These are phyloP conservation scores for Globisporangium acanthophoron DNA, from an alignment of 352 stramenopile species.

Conservation along the genomic window DNA sequence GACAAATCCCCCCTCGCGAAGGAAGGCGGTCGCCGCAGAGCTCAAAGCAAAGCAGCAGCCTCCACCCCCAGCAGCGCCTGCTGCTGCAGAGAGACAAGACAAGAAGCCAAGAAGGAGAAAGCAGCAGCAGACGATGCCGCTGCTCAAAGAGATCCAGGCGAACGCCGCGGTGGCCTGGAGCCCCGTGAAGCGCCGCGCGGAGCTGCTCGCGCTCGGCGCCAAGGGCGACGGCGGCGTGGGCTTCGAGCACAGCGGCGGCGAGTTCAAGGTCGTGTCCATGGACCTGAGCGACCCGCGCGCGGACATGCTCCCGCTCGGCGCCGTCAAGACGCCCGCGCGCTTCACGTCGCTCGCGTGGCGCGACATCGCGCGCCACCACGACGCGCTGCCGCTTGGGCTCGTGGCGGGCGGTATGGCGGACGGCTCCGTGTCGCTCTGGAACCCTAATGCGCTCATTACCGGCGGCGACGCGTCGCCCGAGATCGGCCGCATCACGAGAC, in stretches of 20 bases:
- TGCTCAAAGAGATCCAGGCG: slow-evolving; percentile 89
- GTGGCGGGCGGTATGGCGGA: slow-evolving; percentile 97
- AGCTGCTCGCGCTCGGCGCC: slow-evolving; percentile 83
- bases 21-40: too few species aligned
- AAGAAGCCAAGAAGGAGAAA: neutral
- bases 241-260: slow-evolving; percentile 97
- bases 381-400: slow-evolving; percentile 84
- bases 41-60: neutral
- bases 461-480: slow-evolving; percentile 39
- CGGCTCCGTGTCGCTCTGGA: slow-evolving; percentile 95
- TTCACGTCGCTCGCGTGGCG: slow-evolving; percentile 95
- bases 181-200: slow-evolving; percentile 61
- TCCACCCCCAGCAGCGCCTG: too few species aligned
- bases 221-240: slow-evolving; percentile 94
- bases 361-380: slow-evolving; percentile 70
- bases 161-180: slow-evolving; percentile 88
- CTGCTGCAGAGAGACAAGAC: neutral
- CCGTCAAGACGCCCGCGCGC: slow-evolving; percentile 87
- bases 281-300: slow-evolving; percentile 75
- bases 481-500: slow-evolving; percentile 73
- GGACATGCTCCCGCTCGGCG: slow-evolving; percentile 72
- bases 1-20: neutral
- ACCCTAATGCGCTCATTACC: slow-evolving; percentile 88
- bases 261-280: slow-evolving; percentile 96
- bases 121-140: slow-evolving; percentile 49